Conservation (phyloP, 352 stramenopile species). For the Pythium coloratum region DNA sequence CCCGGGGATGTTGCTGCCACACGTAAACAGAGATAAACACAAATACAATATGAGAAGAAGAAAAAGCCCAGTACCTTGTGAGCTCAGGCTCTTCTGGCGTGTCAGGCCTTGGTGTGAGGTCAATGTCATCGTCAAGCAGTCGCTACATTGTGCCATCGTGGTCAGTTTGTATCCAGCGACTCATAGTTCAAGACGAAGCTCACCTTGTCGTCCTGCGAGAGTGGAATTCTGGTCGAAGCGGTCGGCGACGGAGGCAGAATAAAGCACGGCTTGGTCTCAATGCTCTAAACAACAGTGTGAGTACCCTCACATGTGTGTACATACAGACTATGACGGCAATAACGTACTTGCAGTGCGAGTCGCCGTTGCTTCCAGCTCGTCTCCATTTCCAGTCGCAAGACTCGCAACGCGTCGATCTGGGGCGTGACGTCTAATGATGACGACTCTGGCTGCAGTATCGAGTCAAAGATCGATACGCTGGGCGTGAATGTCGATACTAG, state of each 20-base stretch:
- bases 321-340: no score
- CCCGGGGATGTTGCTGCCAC: neutral
- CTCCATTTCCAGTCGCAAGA: conserved; percentile 39
- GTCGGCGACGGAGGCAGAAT: conserved; percentile 9
- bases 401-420: conserved; percentile 40
- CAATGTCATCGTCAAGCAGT: conserved; percentile 20
- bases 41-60: neutral
- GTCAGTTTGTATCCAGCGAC: neutral
- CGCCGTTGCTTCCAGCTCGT: conserved; percentile 27
- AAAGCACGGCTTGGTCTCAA: conserved; percentile 9
- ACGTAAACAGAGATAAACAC: neutral
- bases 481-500: conserved; percentile 34
- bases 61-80: neutral
- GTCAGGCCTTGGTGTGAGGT: neutral
- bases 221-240: conserved; percentile 9
- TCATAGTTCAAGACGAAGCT: neutral
- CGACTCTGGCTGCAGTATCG: conserved; percentile 38
- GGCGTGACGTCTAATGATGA: conserved; percentile 36
- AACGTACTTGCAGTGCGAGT: conserved; percentile 18
- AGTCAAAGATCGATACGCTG: conserved; percentile 51
- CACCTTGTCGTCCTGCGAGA: conserved; percentile 18
- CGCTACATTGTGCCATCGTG: neutral
- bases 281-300: neutral
- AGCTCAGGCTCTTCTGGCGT: neutral
- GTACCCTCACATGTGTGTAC: no score